phyloP scores from a whole-genome alignment of 1,284 basidiomycete species.

The Rhodotorula sp. region DNA sequence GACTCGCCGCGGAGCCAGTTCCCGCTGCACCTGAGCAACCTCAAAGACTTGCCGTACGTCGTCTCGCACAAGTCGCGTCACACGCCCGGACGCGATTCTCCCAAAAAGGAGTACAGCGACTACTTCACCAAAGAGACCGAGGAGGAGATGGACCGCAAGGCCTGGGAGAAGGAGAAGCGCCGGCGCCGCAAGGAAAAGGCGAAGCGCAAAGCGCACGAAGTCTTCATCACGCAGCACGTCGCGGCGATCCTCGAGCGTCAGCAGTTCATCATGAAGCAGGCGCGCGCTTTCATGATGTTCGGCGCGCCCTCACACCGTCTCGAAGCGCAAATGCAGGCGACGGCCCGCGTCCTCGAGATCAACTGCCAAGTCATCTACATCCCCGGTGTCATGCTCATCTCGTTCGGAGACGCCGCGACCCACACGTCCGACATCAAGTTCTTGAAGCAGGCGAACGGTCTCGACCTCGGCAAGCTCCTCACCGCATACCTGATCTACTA shows the following conservation, averaged over 20 bases:
- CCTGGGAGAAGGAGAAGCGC: slow-evolving; percentile 57
- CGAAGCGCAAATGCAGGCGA: slow-evolving; percentile 80
- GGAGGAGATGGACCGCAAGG: slow-evolving; percentile 53
- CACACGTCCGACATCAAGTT: slow-evolving; percentile 84
- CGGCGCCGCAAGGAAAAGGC: slow-evolving; percentile 54
- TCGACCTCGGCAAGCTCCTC: slow-evolving; percentile 74
- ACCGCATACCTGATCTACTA: slow-evolving; percentile 77
- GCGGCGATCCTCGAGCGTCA: slow-evolving; percentile 63
- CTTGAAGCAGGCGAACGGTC: slow-evolving; percentile 69
- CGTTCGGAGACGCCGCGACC: slow-evolving; percentile 77
- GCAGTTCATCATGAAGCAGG: slow-evolving; percentile 84
- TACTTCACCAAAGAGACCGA: slow-evolving; percentile 50
- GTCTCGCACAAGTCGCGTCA: slow-evolving; percentile 13
- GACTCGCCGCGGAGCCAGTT: slow-evolving; percentile 25
- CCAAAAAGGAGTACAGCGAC: slow-evolving; percentile 41
- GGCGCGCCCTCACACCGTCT: slow-evolving; percentile 86
- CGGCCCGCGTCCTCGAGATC: slow-evolving; percentile 79
- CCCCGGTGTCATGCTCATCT: slow-evolving; percentile 63
- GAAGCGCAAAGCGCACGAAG: slow-evolving; percentile 71
- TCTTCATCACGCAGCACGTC: slow-evolving; percentile 58
- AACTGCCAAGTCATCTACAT: slow-evolving; percentile 81
- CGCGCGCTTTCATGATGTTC: slow-evolving; percentile 91
- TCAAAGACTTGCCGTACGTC: slow-evolving; percentile 26
- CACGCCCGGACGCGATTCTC: slow-evolving; percentile 24
- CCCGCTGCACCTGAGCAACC: slow-evolving; percentile 27